Evolutionary conservation across 2,329 filamentous ascomycete species (phyloP), one percentile per base, ranked within the genome.

Genomic region (Rutstroemia sp.): DNA sequence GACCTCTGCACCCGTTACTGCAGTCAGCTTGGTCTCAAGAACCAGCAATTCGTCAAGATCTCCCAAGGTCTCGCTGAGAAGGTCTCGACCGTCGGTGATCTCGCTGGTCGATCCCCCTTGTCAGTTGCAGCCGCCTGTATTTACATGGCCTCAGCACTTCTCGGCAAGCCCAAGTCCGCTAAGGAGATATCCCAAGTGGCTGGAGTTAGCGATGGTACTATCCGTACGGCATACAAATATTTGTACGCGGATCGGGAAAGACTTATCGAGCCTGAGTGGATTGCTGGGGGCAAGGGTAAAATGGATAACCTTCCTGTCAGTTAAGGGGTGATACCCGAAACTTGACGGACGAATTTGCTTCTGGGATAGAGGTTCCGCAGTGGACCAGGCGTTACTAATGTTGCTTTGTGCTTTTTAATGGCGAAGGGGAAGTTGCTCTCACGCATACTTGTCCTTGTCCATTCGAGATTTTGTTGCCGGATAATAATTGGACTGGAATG

Each of bases 71-170:
- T 96, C 51, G 91, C 92, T 3, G 80, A 87, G 63, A 84, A 87
- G 68, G 89, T 94, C 63, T 86, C 84, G 23, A 81, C 82, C 49
- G 84, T 89, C 59, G 87, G 89, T 58, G 86, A 90, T 55, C 81
- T 97, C 58, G 68, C 92, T 38, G 94, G 94, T 63, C 89, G 94
- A 58, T 97, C 92, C 57, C 94, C 94, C 19, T 78, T 99, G 49
- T 96, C 92, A 1, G 90, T 95, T 59, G 92, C 95, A 6, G 92
- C 92, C 17, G 92, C 94, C 34, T 95, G 91, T 71, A 96, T 99
- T 71, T 99, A 94, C 77, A 94, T 97, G 84, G 88, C 92, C 4
- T 91, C 89, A 30, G 84, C 92, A 67, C 79, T 97, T 39, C 87
- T 96, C 75, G 88, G 86, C 56, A 82, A 94, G 63, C 78, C 83